Evolutionary conservation across 495 filamentous ascomycete genomes (phyloP).

Genomic region (Rusavskia elegans): DNA sequence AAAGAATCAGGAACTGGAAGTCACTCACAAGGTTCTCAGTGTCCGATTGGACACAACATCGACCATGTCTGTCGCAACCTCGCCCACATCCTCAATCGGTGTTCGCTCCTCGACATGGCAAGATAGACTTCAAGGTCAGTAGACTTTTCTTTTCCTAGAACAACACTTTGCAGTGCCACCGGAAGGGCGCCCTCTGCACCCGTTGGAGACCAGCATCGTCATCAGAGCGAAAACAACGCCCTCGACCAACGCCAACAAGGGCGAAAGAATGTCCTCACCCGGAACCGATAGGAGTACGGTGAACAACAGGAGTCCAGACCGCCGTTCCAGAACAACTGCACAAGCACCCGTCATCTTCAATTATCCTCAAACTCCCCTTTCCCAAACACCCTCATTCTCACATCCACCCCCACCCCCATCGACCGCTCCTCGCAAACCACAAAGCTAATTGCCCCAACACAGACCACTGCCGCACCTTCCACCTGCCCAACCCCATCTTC

Average conservation of each 20-base stretch:
- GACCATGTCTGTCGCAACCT: constrained; percentile 8
- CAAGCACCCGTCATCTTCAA: no score
- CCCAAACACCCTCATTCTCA: no score
- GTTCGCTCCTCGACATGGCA: constrained; percentile 28
- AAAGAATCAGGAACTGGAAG: not conserved
- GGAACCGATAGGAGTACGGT: no score
- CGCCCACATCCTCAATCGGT: constrained; percentile 5
- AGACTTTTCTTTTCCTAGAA: not conserved
- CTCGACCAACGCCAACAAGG: no score
- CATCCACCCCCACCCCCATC: not conserved
- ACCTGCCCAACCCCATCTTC: constrained; percentile 42
- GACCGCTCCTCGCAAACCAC: not conserved
- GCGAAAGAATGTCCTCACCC: no score
- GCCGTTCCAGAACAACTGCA: no score
- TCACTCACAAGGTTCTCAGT: constrained; percentile 1
- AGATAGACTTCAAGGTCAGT: constrained; percentile 35
- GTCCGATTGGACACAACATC: constrained; percentile 1
- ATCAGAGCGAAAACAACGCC: no score
- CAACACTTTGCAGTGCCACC: no score
- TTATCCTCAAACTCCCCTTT: no score
- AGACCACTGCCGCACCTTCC: constrained; percentile 45
- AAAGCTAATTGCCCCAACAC: constrained; percentile 10
- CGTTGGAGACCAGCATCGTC: not conserved
- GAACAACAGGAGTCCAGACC: no score
- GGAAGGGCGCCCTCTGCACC: no score